Base-by-base conservation (phyloP, 345 rosid genomes). In the Hypericum perforatum region DNA sequence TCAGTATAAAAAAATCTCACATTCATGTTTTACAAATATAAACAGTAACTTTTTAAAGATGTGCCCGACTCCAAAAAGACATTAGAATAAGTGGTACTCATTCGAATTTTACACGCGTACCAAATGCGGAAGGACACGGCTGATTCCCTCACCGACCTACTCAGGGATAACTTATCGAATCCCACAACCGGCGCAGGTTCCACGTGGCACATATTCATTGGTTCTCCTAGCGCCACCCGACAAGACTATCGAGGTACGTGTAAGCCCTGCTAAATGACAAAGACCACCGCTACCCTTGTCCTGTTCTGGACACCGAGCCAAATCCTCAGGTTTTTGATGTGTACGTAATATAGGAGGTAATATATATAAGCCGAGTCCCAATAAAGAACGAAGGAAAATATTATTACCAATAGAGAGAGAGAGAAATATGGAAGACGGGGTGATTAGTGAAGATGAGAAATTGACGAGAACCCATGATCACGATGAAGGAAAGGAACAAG, bases 371-470 rank as follows among this genome's bases (percentile, higher is more conserved):
- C 5, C 6, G 37, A 32, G 36, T 11, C 10, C 6, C 6, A 6
- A 7, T 22, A 12, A 10, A 7, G 9, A 32, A 29, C 10, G 38
- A 9, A n/a, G n/a, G n/a, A n/a, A n/a, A 7, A 6, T 37, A 5
- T 5, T 13, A 9, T 3, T 6, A 32, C 32, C 32, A 22, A n/a
- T n/a, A n/a, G n/a, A 29, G 36, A 29, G 11, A 46, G 56, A 39
- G 32, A 8, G 5, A 32, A 57, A 52, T 9, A 75, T 78, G 85
- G 87, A 81, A 62, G 82, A 81, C 45, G 43, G 56, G 7, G 68
- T 70, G 52, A 45, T 59, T 16, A 22, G 32, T 22, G 82, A 74
- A 73, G 66, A 63, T 55, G 82, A 67, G 43, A 65, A 56, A 43
- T 37, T 70, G 47, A 16, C 63, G 57, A 22, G 43, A 53, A 60